phyloP scores from a whole-genome alignment of 345 rosid genomes.

The Citrus medica region DNA sequence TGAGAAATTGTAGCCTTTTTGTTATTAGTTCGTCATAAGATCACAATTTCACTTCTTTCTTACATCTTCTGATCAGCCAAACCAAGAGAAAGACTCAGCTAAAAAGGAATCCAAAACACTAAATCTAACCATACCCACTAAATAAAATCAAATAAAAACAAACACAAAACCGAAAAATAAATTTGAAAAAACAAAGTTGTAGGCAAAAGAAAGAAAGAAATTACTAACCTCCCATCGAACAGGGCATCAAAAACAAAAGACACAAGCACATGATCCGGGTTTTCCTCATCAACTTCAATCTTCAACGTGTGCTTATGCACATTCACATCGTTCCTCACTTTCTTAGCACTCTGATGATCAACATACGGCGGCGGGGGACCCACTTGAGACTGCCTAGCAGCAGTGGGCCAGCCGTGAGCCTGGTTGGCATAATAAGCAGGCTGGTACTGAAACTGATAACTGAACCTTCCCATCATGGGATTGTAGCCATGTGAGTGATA shows the following conservation, averaged over 20 bases:
- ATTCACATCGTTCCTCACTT: slow-evolving; percentile 86
- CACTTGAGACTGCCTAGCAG: slow-evolving; percentile 31
- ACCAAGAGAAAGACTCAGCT: background rate
- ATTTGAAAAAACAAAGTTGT: background rate
- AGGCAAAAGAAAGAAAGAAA: background rate
- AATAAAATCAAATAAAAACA: background rate
- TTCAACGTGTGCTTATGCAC: slow-evolving; percentile 78
- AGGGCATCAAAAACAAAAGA: slow-evolving; percentile 89
- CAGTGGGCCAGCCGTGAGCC: slow-evolving; percentile 41
- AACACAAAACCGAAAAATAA: background rate
- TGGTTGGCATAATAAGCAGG: slow-evolving; percentile 51
- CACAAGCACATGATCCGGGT: slow-evolving; percentile 69
- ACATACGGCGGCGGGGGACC: slow-evolving; percentile 55
- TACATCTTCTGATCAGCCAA: background rate
- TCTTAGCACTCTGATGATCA: slow-evolving; percentile 85
- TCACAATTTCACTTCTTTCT: slow-evolving; percentile 7
- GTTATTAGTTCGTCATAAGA: background rate
- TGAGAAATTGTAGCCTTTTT: background rate
- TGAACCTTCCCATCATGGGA: slow-evolving; percentile 41
- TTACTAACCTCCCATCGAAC: slow-evolving; percentile 75
- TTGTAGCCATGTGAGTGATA: slow-evolving; percentile 31
- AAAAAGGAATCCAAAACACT: slow-evolving; percentile 1
- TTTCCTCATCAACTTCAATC: slow-evolving; percentile 57
- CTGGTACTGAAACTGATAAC: slow-evolving; percentile 36
- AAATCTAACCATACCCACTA: slow-evolving; percentile 1